Evolutionary conservation across 352 stramenopile species (phyloP).

Genomic region (Phytophthora pistaciae): DNA sequence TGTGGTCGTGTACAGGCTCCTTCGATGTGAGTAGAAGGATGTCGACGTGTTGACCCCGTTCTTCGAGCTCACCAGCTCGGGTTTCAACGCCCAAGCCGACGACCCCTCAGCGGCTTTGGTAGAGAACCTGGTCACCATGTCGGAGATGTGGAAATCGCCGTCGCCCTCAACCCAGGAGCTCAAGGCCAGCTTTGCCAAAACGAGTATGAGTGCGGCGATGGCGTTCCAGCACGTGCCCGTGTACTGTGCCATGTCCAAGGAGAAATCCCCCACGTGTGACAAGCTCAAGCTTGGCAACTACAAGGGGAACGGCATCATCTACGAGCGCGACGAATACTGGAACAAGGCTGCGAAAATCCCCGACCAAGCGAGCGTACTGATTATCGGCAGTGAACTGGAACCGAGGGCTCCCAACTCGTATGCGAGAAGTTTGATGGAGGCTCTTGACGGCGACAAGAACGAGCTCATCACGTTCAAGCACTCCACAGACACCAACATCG

Average conservation of each 20-base stretch:
- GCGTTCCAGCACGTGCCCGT: not conserved
- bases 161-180: not conserved
- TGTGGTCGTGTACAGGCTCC: not conserved
- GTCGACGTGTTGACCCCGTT: not conserved
- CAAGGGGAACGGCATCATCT: not conserved
- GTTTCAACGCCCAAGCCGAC: too few relatives aligned
- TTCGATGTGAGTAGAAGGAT: slow-evolving; percentile 5
- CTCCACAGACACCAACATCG: not conserved
- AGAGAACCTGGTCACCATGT: not conserved
- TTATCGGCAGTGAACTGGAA: too few relatives aligned
- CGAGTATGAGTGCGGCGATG: too few relatives aligned
- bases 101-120: too few relatives aligned
- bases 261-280: not conserved
- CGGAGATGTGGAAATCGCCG: slow-evolving; percentile 4
- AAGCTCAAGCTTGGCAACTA: slow-evolving; percentile 10
- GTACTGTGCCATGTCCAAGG: slow-evolving; percentile 8
- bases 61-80: not conserved
- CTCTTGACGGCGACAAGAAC: slow-evolving; percentile 1
- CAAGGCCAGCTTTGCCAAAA: not conserved
- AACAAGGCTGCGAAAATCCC: slow-evolving; percentile 10
- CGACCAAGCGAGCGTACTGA: not conserved
- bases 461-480: not conserved
- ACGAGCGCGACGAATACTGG: slow-evolving; percentile 9
- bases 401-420: too few relatives aligned
- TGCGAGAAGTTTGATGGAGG: too few relatives aligned